Evolutionary conservation across 2,329 filamentous ascomycete genomes (phyloP).

Genomic region (Plectosphaerella sp.): DNA sequence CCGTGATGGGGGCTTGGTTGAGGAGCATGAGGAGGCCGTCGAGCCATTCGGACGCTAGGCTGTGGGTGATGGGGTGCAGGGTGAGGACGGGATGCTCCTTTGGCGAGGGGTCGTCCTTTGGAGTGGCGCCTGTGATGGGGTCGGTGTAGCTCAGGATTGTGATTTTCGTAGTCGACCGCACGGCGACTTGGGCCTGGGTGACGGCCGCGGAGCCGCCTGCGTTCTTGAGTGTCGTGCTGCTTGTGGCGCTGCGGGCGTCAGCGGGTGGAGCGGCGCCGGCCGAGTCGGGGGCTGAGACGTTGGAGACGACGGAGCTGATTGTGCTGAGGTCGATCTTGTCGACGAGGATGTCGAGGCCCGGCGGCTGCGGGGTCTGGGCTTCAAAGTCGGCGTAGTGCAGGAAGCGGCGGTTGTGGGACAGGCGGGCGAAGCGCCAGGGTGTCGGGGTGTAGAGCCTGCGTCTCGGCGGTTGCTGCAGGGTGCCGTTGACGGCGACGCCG

Average conservation of each 20-base stretch:
- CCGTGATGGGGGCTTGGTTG: constrained; percentile 93
- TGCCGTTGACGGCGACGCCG: constrained; percentile 3
- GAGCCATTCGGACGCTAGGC: constrained; percentile 89
- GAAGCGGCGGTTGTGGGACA: constrained; percentile 87
- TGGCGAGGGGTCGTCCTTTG: constrained; percentile 19
- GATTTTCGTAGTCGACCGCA: constrained; percentile 71
- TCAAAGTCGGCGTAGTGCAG: constrained; percentile 88
- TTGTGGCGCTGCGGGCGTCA: constrained; percentile 39
- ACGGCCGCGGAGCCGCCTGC: constrained; percentile 3
- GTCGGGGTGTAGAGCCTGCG: constrained; percentile 41
- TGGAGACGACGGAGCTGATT: constrained; percentile 91
- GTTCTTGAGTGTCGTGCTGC: constrained; percentile 36
- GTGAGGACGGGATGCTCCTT: constrained; percentile 60
- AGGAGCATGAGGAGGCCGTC: constrained; percentile 93
- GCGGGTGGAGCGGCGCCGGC: neutral
- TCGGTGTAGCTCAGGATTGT: constrained; percentile 75
- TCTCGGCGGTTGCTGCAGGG: constrained; percentile 15
- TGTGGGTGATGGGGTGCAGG: constrained; percentile 77
- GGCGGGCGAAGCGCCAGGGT: constrained; percentile 76
- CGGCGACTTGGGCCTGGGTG: constrained; percentile 12
- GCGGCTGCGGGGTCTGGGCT: constrained; percentile 57
- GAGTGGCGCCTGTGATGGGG: constrained; percentile 25
- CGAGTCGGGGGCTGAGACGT: constrained; percentile 67
- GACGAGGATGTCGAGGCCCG: constrained; percentile 65
- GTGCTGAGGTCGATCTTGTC: constrained; percentile 84